Percentiles rank a stretch among this genome's conserved stretches.
Conservation (phyloP, 139 green algal species). For the Cymbomonas tetramitiformis region DNA sequence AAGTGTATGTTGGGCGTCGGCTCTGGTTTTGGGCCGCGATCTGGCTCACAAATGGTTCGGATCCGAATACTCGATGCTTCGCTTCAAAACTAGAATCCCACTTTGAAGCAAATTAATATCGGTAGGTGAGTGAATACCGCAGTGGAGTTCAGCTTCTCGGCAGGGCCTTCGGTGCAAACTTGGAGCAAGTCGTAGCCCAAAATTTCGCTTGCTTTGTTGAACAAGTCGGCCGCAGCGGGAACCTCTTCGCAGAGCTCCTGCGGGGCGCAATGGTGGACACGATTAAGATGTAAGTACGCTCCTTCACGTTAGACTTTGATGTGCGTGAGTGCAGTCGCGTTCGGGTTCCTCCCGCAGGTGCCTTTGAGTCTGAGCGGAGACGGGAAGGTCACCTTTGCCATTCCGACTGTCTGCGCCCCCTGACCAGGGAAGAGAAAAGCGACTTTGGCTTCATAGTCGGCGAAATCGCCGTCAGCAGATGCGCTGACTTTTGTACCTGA, state of each 20-base stretch:
- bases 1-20: too few species aligned
- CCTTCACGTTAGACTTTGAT: background rate
- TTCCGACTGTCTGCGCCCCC: constrained; percentile 47
- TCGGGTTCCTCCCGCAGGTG: background rate
- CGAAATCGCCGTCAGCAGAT: too few species aligned
- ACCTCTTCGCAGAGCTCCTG: constrained; percentile 59
- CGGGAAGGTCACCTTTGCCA: too few species aligned
- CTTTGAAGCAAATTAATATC: too few species aligned
- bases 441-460: constrained; percentile 59
- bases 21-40: too few species aligned
- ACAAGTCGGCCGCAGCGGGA: constrained; percentile 74
- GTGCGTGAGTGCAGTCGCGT: background rate
- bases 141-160: constrained; percentile 90
- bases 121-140: too few species aligned
- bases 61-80: too few species aligned
- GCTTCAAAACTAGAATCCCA: too few species aligned
- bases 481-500: too few species aligned
- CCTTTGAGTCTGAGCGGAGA: too few species aligned
- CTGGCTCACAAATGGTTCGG: too few species aligned
- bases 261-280: constrained; percentile 16
- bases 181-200: constrained; percentile 92
- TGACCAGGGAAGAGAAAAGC: constrained; percentile 89
- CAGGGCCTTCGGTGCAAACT: constrained; percentile 76
- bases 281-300: background rate
- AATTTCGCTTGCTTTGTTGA: constrained; percentile 83